Percentiles rank a stretch among this genome's conserved stretches.
Evolutionary conservation across 352 stramenopile species (phyloP).

Genomic region (Globisporangium acanthophoron): DNA sequence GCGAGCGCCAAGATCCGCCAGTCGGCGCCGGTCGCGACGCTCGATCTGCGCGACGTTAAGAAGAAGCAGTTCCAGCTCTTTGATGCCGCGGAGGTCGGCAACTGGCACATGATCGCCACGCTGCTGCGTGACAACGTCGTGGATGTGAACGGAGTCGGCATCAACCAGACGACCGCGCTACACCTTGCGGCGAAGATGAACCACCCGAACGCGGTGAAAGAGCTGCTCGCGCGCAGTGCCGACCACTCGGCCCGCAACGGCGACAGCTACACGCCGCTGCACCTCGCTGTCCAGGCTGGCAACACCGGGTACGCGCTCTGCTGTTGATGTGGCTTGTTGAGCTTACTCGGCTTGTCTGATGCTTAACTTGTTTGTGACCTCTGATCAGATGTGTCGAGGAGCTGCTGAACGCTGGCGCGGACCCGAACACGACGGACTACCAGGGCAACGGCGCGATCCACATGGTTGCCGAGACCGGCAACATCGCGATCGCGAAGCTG

Average conservation of each 20-base stretch:
- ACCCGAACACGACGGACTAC: conserved; percentile 79
- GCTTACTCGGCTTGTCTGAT: neutral
- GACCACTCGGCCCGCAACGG: conserved; percentile 62
- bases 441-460: conserved; percentile 82
- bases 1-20: conserved; percentile 32
- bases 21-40: conserved; percentile 71
- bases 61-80: conserved; percentile 89
- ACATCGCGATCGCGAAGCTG: conserved; percentile 75
- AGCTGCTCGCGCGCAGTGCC: conserved; percentile 61
- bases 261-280: conserved; percentile 78
- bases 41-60: conserved; percentile 80
- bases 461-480: conserved; percentile 69
- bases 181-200: conserved; percentile 75
- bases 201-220: conserved; percentile 68
- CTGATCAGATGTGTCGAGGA: conserved; percentile 58
- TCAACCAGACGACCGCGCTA: conserved; percentile 82
- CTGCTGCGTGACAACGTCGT: conserved; percentile 79
- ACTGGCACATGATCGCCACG: conserved; percentile 77
- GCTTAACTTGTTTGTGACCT: neutral
- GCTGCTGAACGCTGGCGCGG: conserved; percentile 56
- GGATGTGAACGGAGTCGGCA: conserved; percentile 81
- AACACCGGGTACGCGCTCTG: conserved; percentile 46
- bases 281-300: conserved; percentile 65
- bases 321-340: neutral
- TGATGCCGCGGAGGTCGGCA: conserved; percentile 78